Evolutionary conservation across 306 rosid genomes (phyloP).

Genomic region (Acacia crassicarpa): DNA sequence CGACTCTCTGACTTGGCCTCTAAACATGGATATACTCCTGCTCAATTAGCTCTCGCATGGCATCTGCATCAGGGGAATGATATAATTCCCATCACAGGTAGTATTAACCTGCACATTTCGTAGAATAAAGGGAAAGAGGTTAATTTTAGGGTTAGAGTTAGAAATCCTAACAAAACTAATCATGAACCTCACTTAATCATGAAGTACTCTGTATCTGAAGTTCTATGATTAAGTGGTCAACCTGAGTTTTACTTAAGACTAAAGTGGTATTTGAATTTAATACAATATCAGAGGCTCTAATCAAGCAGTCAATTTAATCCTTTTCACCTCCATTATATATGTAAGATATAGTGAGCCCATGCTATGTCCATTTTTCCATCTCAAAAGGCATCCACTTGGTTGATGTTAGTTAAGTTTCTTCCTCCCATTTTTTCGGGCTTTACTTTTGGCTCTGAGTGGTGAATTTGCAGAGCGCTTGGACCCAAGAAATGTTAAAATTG

Average conservation of each 20-base stretch:
- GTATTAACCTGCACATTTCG: too few species aligned
- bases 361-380: background rate
- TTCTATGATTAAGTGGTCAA: background rate
- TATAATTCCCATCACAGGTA: too few species aligned
- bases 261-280: background rate
- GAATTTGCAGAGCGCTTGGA: conserved; percentile 82
- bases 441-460: background rate
- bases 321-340: background rate
- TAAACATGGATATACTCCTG: too few species aligned
- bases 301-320: background rate
- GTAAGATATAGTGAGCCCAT: background rate
- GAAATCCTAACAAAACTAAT: background rate
- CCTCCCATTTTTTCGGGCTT: background rate
- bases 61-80: too few species aligned
- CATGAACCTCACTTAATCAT: background rate
- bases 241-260: background rate
- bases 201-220: background rate
- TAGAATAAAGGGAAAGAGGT: background rate
- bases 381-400: too few species aligned
- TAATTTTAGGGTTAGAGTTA: background rate
- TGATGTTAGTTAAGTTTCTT: too few species aligned
- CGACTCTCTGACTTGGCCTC: too few species aligned
- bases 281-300: background rate
- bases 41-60: too few species aligned
- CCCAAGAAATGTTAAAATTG: conserved; percentile 97